These are phyloP conservation scores for Mimosa bimucronata DNA, from an alignment of 306 rosid species.

Conservation along the genomic window DNA sequence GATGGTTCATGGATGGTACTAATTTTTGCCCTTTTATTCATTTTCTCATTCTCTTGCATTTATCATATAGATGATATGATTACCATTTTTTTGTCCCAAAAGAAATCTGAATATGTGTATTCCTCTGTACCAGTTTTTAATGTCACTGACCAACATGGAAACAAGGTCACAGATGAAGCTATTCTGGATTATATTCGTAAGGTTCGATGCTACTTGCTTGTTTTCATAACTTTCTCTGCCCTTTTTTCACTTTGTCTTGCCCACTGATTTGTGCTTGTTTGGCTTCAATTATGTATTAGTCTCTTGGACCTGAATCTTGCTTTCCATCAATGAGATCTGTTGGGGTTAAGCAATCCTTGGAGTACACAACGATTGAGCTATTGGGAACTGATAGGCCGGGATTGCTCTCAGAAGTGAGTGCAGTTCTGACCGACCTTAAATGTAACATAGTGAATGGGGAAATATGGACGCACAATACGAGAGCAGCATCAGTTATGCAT, in stretches of 20 bases:
- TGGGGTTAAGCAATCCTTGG: constrained; percentile 70
- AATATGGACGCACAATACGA: constrained; percentile 90
- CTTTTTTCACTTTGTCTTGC: background rate
- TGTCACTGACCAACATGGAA: constrained; percentile 93
- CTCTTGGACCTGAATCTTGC: constrained; percentile 89
- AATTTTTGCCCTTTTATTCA: background rate
- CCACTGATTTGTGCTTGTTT: constrained; percentile 13
- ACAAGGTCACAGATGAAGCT: constrained; percentile 81
- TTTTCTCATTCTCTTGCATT: background rate
- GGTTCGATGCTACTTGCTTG: constrained; percentile 48
- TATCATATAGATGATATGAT: background rate
- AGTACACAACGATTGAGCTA: constrained; percentile 81
- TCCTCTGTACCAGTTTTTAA: constrained; percentile 66
- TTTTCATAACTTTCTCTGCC: constrained; percentile 24
- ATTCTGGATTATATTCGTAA: constrained; percentile 75
- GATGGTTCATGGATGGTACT: constrained; percentile 99
- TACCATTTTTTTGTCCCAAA: background rate
- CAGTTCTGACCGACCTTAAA: constrained; percentile 76
- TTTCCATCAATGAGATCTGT: constrained; percentile 72
- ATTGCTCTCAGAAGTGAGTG: constrained; percentile 83
- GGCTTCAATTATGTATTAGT: constrained; percentile 48
- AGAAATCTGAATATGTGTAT: background rate
- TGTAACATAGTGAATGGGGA: constrained; percentile 86
- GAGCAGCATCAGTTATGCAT: constrained; percentile 85
- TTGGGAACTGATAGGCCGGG: constrained; percentile 91